Conservation (phyloP, 148 eudicot species). For the Camellia granthamiana region DNA sequence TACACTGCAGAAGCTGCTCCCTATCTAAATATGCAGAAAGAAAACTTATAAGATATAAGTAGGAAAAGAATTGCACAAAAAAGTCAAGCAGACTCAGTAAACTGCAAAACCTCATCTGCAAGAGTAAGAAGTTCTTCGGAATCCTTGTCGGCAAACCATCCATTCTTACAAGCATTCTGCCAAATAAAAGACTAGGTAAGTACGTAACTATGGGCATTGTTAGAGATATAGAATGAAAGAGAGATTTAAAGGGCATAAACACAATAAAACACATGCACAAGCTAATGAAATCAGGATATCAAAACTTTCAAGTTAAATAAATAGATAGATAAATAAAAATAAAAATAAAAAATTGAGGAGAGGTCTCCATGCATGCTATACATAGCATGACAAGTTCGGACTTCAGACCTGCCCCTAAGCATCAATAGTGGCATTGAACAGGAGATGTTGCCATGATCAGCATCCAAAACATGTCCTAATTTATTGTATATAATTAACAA, state of each 20-base stretch:
- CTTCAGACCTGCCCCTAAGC: not conserved
- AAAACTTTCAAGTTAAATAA: too few relatives aligned
- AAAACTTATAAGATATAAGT: constrained; percentile 4
- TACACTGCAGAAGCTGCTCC: constrained; percentile 39
- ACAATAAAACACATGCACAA: not conserved
- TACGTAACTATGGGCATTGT: not conserved
- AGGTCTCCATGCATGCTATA: not conserved
- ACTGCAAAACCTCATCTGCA: constrained; percentile 58
- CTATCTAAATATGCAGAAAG: constrained; percentile 37
- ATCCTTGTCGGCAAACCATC: constrained; percentile 65
- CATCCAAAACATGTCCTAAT: not conserved
- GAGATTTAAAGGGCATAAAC: not conserved
- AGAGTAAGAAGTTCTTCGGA: constrained; percentile 57
- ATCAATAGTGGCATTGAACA: not conserved
- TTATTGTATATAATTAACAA: not conserved
- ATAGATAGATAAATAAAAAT: not conserved
- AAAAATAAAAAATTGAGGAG: too few relatives aligned
- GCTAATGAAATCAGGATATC: not conserved
- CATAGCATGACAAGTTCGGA: not conserved
- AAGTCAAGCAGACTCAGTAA: not conserved
- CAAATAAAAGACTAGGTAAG: constrained; percentile 6
- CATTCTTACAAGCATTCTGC: constrained; percentile 78
- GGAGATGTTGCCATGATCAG: not conserved
- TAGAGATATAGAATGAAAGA: not conserved
- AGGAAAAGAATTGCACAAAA: not conserved